These are phyloP conservation scores for Quercus alba DNA, from an alignment of 306 rosid species.

Conservation along the genomic window DNA sequence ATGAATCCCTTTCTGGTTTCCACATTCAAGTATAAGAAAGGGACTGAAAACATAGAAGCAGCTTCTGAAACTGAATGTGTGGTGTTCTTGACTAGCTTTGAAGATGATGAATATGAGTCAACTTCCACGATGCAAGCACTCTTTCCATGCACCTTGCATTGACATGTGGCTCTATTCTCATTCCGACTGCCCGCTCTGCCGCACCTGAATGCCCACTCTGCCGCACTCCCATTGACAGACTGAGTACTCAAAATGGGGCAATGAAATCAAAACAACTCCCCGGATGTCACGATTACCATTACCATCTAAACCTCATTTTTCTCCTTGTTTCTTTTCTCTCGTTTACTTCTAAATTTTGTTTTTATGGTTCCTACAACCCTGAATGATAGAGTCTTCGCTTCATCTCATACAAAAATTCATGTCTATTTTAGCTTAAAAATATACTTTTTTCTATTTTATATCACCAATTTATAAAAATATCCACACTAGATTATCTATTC, in stretches of 20 bases:
- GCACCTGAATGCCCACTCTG: conserved; percentile 16
- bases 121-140: conserved; percentile 27
- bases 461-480: too few species aligned
- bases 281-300: not conserved
- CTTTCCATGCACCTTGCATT: conserved; percentile 22
- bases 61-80: not conserved
- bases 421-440: too few species aligned
- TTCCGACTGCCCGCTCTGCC: conserved; percentile 12
- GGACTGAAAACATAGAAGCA: not conserved
- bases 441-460: too few species aligned
- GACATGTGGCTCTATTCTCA: conserved; percentile 26
- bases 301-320: not conserved
- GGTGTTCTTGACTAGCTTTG: conserved; percentile 20
- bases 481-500: too few species aligned
- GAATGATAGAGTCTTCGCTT: too few species aligned
- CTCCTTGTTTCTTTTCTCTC: not conserved
- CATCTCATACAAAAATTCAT: too few species aligned
- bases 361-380: too few species aligned
- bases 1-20: not conserved
- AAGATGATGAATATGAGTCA: conserved; percentile 14
- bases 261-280: not conserved
- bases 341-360: not conserved
- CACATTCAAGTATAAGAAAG: conserved; percentile 14
- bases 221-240: not conserved
- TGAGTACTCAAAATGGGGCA: not conserved